Percentiles rank a stretch among this genome's conserved stretches.
These are phyloP conservation scores for Myxozyma udenii DNA, from an alignment of 805 yeast species.

Conservation along the genomic window DNA sequence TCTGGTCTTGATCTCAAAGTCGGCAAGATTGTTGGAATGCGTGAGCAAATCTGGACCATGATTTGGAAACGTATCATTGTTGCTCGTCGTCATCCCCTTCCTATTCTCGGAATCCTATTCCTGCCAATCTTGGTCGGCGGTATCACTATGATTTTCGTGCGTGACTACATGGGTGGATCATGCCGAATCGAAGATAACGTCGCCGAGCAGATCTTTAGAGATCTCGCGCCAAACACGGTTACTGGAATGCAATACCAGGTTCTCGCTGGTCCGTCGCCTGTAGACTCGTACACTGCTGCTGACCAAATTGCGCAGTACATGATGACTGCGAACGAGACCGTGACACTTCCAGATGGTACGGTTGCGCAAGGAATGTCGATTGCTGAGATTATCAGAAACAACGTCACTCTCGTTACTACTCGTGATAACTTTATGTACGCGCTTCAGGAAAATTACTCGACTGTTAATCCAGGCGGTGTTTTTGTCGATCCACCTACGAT, in stretches of 20 bases:
- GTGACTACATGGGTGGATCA: conserved; percentile 27
- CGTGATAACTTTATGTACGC: conserved; percentile 29
- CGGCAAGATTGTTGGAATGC: conserved; percentile 23
- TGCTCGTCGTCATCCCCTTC: conserved; percentile 34
- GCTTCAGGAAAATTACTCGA: conserved; percentile 31
- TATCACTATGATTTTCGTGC: conserved; percentile 26
- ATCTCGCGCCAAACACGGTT: conserved; percentile 13
- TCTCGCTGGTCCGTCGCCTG: conserved; percentile 26
- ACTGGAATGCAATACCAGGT: conserved; percentile 16
- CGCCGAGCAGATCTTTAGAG: conserved; percentile 25
- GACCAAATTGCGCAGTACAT: conserved; percentile 16
- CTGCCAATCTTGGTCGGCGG: conserved; percentile 38
- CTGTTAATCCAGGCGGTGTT: conserved; percentile 38
- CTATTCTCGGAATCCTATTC: conserved; percentile 34
- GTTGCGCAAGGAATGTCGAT: conserved; percentile 13
- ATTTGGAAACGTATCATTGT: conserved; percentile 35
- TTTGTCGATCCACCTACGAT: conserved; percentile 32
- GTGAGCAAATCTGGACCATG: conserved; percentile 36
- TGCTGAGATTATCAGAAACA: conserved; percentile 10
- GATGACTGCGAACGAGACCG: conserved; percentile 9
- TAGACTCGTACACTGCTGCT: conserved; percentile 25
- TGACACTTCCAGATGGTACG: conserved; percentile 15
- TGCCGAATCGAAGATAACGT: conserved; percentile 26
- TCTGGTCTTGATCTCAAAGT: conserved; percentile 24
- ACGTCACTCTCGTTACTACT: conserved; percentile 27